phyloP scores from a whole-genome alignment of 768 basidiomycete species.

The Pholiota microspora region DNA sequence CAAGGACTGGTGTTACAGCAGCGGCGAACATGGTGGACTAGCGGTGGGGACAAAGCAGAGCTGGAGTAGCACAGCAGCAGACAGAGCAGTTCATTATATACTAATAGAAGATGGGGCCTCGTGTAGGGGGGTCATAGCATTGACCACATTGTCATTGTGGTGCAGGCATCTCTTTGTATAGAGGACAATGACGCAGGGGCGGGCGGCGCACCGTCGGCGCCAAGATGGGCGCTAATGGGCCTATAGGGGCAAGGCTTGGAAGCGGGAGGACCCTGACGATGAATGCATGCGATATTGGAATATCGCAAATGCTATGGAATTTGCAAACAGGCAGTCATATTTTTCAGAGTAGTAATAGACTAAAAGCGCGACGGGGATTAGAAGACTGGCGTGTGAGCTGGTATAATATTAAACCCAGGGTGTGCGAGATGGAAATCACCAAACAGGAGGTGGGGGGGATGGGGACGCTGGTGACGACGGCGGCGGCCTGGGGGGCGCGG shows the following conservation, averaged over 20 bases:
- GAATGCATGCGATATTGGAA: not conserved
- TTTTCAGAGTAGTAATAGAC: not conserved
- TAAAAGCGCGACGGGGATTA: slow-evolving; percentile 5
- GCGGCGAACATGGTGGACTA: slow-evolving; percentile 19
- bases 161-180: not conserved
- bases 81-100: slow-evolving; percentile 10
- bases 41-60: not conserved
- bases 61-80: not conserved
- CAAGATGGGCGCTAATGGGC: slow-evolving; percentile 21
- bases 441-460: too few species aligned
- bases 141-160: slow-evolving; percentile 18
- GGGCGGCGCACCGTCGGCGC: not conserved
- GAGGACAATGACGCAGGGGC: slow-evolving; percentile 19
- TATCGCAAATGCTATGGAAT: too few species aligned
- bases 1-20: slow-evolving; percentile 35
- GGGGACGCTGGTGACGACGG: not conserved
- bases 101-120: not conserved
- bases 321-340: not conserved
- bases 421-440: slow-evolving; percentile 6
- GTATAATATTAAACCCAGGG: not conserved
- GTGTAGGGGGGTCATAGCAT: not conserved
- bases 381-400: slow-evolving; percentile 18
- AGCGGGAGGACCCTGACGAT: slow-evolving; percentile 3
- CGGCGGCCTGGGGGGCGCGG: not conserved
- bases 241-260: slow-evolving; percentile 1